Evolutionary conservation across 2,329 filamentous ascomycete genomes (phyloP).

Genomic region (Xylaria sp.): DNA sequence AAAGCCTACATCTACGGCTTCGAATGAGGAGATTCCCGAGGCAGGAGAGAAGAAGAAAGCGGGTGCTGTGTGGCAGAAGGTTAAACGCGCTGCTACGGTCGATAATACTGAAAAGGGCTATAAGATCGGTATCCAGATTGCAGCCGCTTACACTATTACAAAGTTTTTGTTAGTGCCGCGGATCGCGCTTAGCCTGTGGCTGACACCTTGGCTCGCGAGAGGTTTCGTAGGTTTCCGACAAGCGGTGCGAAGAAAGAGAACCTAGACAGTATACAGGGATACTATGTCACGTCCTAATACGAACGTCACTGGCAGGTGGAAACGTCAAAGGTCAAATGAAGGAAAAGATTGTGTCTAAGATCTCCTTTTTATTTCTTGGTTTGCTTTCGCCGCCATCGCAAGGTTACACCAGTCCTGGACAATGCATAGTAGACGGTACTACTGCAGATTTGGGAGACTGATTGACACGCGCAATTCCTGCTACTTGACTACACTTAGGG

Average conservation of each 20-base stretch:
- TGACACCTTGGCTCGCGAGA: constrained; percentile 90
- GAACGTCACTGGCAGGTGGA: constrained; percentile 15
- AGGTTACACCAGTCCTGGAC: constrained; percentile 24
- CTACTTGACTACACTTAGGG: constrained; percentile 52
- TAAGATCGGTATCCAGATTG: constrained; percentile 74
- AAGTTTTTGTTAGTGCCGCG: constrained; percentile 85
- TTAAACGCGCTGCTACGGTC: constrained; percentile 43
- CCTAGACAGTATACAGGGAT: constrained; percentile 6
- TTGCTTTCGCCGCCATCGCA: constrained; percentile 37
- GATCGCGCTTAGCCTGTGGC: constrained; percentile 83
- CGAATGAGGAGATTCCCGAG: constrained; percentile 49
- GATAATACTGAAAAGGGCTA: constrained; percentile 54
- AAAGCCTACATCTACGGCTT: constrained; percentile 7
- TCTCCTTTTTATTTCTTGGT: constrained; percentile 37
- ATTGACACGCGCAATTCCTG: constrained; percentile 3
- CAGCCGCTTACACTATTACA: constrained; percentile 89
- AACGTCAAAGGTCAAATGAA: constrained; percentile 6
- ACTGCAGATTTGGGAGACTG: constrained; percentile 14
- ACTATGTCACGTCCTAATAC: not conserved
- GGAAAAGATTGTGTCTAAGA: constrained; percentile 34
- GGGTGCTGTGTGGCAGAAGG: constrained; percentile 41
- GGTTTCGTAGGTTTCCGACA: constrained; percentile 60
- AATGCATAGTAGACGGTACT: not conserved
- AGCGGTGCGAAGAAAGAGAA: constrained; percentile 41
- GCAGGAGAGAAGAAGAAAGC: constrained; percentile 35